Evolutionary conservation across 169 alveolate species (phyloP), one percentile per base, ranked within the genome.

Genomic region (Plasmodium billcollinsi): DNA sequence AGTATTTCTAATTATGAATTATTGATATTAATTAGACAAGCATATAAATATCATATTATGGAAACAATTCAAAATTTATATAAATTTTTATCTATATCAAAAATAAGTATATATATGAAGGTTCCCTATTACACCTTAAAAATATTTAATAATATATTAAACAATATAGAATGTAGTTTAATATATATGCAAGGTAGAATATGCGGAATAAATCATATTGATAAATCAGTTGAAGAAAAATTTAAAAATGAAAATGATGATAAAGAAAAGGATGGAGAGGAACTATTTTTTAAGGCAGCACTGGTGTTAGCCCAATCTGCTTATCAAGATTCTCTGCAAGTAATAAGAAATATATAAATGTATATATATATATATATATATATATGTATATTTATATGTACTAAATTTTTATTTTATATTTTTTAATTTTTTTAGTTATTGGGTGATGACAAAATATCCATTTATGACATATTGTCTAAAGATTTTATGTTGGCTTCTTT

Each of bases 301-400:
- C 2, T 86, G n/a, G 54, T 43, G 6, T 26, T 86, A 43, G 92
- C 88, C 2, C 92, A 72, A 49, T 24, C 78, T 18, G 92, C 92
- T n/a, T 86, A 86, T 49, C 88, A 86, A 59, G 92, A 86, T 52
- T 86, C 92, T 11, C 62, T 86, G n/a, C 92, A 86, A 26, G 92
- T 86, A 52, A 21, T 47, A n/a, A 49, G 9, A 21, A 61, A 5
- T n/a, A n/a, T 66, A 12, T 21, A 61, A 6, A 33, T 65, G 0
- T 65, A 24, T 11, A 2, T 62, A 20, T 59, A 8, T 59, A 5
- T 3, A 14, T 3, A 20, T 59, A 9, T 59, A 26, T 20, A 59
- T 59, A 59, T 59, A 59, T n/a, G 26, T 59, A 59, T 59, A 20
- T 11, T 4, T 52, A 15, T 6, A 52, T 52, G 18, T 52, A 15